Evolutionary conservation across 1,284 basidiomycete species (phyloP).

Genomic region (Naganishia albida): DNA sequence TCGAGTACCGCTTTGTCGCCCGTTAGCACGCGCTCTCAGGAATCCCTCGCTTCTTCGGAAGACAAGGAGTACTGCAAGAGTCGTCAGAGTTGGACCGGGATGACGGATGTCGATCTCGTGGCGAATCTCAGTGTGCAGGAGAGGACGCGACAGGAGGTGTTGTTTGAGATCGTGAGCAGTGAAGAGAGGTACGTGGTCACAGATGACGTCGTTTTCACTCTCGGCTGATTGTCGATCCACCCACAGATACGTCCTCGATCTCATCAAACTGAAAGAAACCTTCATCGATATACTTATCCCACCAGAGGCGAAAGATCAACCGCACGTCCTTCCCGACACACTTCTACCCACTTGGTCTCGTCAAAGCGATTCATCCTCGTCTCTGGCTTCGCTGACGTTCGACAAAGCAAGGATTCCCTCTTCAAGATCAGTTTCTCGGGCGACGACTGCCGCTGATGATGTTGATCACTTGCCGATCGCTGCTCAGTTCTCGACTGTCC

Average conservation of each 20-base stretch:
- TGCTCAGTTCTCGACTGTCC: conserved; percentile 76
- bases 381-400: conserved; percentile 7
- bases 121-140: conserved; percentile 89
- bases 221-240: neutral
- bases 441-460: conserved; percentile 63
- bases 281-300: conserved; percentile 90
- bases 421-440: conserved; percentile 16
- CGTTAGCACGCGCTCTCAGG: neutral
- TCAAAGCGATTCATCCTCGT: conserved; percentile 37
- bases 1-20: conserved; percentile 3
- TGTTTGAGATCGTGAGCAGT: conserved; percentile 96
- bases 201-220: neutral
- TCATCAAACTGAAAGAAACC: conserved; percentile 85
- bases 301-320: conserved; percentile 57
- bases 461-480: conserved; percentile 83
- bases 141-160: conserved; percentile 90
- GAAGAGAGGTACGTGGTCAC: conserved; percentile 76
- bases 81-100: conserved; percentile 90
- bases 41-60: neutral
- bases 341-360: conserved; percentile 49
- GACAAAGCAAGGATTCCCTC: neutral
- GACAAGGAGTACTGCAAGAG: conserved; percentile 52
- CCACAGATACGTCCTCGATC: conserved; percentile 84
- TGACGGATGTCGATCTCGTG: conserved; percentile 91
- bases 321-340: conserved; percentile 54